Conservation (phyloP, 306 rosid genomes). For the Hylodesmum podocarpum region DNA sequence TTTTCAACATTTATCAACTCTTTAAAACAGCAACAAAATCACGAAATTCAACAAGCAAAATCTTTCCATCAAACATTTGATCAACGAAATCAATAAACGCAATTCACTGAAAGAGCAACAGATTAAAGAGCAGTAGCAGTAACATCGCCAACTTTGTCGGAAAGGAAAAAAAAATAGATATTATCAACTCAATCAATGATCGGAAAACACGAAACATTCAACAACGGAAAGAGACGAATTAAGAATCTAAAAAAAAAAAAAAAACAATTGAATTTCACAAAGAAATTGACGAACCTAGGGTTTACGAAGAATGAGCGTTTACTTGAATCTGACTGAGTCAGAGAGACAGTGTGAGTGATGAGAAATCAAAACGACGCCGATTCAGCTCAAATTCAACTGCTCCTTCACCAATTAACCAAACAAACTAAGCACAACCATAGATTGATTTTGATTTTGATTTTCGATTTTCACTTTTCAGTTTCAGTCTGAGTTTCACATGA, state of each 20-base stretch:
- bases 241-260: neutral
- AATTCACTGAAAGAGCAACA: slow-evolving; percentile 5
- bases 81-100: slow-evolving; percentile 1
- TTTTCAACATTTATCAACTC: neutral
- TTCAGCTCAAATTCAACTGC: slow-evolving; percentile 34
- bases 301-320: slow-evolving; percentile 36
- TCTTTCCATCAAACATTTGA: slow-evolving; percentile 10
- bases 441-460: neutral
- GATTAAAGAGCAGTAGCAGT: neutral
- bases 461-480: neutral
- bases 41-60: neutral
- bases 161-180: neutral
- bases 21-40: neutral
- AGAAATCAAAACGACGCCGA: slow-evolving; percentile 37
- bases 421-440: neutral
- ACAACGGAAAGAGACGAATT: neutral
- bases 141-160: neutral
- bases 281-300: slow-evolving; percentile 47
- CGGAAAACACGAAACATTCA: neutral
- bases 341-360: slow-evolving; percentile 8
- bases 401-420: slow-evolving; percentile 17
- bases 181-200: neutral
- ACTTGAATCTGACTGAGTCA: slow-evolving; percentile 53
- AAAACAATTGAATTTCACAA: neutral
- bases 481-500: neutral